These are phyloP conservation scores for Dipodascopsis tothii DNA, from an alignment of 805 yeast genomes.

Conservation along the genomic window DNA sequence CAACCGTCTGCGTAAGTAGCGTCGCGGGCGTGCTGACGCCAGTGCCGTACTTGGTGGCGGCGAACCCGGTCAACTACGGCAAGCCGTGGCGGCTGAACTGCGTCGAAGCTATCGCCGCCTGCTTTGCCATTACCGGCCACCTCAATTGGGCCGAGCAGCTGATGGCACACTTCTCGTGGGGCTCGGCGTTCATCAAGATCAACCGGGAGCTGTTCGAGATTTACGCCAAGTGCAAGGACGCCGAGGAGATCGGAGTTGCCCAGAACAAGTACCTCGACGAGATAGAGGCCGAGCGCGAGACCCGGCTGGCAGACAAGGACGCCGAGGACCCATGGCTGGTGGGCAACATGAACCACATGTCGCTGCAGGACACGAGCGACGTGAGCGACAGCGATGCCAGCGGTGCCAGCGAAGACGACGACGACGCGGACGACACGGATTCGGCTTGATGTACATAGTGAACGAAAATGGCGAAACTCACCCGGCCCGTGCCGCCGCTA, in stretches of 20 bases:
- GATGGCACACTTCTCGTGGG: slow-evolving; percentile 84
- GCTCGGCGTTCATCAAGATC: slow-evolving; percentile 73
- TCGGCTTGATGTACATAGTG: no score
- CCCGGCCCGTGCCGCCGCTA: no score
- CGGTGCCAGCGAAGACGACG: slow-evolving; percentile 28
- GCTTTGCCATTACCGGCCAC: slow-evolving; percentile 89
- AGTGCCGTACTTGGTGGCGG: slow-evolving; percentile 87
- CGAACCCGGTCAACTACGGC: slow-evolving; percentile 95
- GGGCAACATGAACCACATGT: slow-evolving; percentile 64
- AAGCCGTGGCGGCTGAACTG: slow-evolving; percentile 93
- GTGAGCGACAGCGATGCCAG: slow-evolving; percentile 26
- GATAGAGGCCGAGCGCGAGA: slow-evolving; percentile 58
- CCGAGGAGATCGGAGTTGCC: slow-evolving; percentile 61
- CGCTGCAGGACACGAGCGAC: slow-evolving; percentile 24
- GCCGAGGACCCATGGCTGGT: slow-evolving; percentile 65
- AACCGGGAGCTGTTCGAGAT: slow-evolving; percentile 69
- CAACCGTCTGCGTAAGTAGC: slow-evolving; percentile 49
- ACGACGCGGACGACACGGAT: slow-evolving; percentile 27
- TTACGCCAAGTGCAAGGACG: slow-evolving; percentile 74
- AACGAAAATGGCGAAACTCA: no score
- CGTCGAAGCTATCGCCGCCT: slow-evolving; percentile 95
- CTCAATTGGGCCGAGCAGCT: slow-evolving; percentile 79
- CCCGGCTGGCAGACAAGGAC: slow-evolving; percentile 44
- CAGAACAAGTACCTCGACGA: slow-evolving; percentile 67
- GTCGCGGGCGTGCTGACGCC: not conserved